Percentiles rank a stretch among this genome's conserved stretches.
Conservation (phyloP, 495 filamentous ascomycete genomes). For the Antarctomyces pellizariae region DNA sequence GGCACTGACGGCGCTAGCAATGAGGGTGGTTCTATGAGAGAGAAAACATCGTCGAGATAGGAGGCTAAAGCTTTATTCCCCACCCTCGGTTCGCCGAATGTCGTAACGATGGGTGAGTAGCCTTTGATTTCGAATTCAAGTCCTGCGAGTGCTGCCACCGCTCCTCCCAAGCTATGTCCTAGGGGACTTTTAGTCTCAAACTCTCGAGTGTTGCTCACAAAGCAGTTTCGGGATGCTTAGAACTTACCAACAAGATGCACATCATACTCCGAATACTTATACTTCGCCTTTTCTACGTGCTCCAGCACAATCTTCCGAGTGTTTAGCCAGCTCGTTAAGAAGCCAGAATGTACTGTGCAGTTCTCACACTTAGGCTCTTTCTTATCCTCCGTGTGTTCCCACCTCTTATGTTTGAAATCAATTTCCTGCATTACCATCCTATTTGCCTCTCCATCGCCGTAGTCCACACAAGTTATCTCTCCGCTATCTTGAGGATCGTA, state of each 20-base stretch:
- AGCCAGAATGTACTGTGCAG: constrained; percentile 84
- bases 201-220: too few relatives aligned
- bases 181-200: too few relatives aligned
- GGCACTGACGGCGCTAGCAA: constrained; percentile 3
- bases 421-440: too few relatives aligned
- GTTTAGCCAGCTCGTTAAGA: constrained; percentile 59
- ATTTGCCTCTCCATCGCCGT: too few relatives aligned
- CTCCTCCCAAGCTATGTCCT: constrained; percentile 84
- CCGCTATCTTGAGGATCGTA: too few relatives aligned
- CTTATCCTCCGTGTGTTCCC: constrained; percentile 9
- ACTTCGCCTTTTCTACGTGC: constrained; percentile 21
- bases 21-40: constrained; percentile 15
- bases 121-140: constrained; percentile 47
- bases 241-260: constrained; percentile 51
- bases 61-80: constrained; percentile 50
- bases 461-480: too few relatives aligned
- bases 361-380: constrained; percentile 34
- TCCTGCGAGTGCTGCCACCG: constrained; percentile 68
- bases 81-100: constrained; percentile 75
- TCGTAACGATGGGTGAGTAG: constrained; percentile 56
- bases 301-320: constrained; percentile 41
- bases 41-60: constrained; percentile 47
- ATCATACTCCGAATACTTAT: constrained; percentile 40
- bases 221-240: too few relatives aligned
- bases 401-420: too few relatives aligned